Evolutionary conservation across 495 filamentous ascomycete genomes (phyloP), one percentile per base, ranked within the genome.

Genomic region (Hypoxylon rickii): DNA sequence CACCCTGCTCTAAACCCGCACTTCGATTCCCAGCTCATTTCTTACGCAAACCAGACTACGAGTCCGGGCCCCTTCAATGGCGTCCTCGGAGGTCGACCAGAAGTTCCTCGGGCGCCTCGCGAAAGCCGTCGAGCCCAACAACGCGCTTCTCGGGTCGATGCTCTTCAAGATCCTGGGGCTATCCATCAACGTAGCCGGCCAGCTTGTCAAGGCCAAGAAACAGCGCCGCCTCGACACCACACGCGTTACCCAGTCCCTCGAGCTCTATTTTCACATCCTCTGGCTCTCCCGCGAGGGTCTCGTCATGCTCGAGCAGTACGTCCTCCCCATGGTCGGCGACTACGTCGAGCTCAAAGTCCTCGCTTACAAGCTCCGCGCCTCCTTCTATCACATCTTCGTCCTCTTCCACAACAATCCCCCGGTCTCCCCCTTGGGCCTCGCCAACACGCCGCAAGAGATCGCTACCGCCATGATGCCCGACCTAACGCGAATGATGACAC

Each of bases 341-440:
- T 86, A 84, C 61, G 71, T 84, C 62, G 92, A 89, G 69, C 81
- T 92, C 16, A 90, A 90, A 61, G 92, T 97, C 7, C 82, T 98
- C 43, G 84, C 89, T 6, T 88, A 88, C 72, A 98, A 97, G 73
- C 81, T 98, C 16, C 86, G 90, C 51, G 94, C 95, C 4, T 92
- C 87, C 19, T 96, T 97, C 64, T 93, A 94, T 63, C 94, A 98
- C 74, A 90, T 98, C 52, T 96, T 96, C 66, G 96, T 96, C 44
- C 80, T 97, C 12, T 98, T 96, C 67, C 90, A 96, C 74, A 96
- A 97, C 71, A 73, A 76, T 4, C 80, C 80, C 0, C 67, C 73
- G 0, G 73, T 83, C 1, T 76, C 75, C 1, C 41, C 63, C 17
- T 68, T 75, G 60, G 69, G 67, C 13, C 41, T 69, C 39, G 63